Percentiles rank a stretch among this genome's conserved stretches.
phyloP scores from a whole-genome alignment of 2,329 filamentous ascomycete species.

The Spiromastix sp. region DNA sequence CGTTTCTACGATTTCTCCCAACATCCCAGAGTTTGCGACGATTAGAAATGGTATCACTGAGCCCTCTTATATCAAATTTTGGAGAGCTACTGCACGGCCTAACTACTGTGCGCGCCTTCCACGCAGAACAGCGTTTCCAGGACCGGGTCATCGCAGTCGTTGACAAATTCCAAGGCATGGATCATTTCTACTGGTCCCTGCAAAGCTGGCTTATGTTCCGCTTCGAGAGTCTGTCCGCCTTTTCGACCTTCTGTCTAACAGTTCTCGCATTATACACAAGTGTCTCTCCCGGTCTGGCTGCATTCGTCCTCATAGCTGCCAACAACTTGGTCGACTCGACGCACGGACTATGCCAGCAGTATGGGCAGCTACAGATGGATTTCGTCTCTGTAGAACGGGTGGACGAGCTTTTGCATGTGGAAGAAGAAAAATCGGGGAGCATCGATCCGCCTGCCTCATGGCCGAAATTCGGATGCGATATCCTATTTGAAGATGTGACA shows the following conservation, averaged over 20 bases:
- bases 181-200: conserved; percentile 89
- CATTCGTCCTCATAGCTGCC: conserved; percentile 70
- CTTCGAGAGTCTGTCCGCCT: conserved; percentile 61
- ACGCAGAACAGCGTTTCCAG: conserved; percentile 69
- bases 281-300: conserved; percentile 68
- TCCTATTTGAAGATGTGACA: conserved; percentile 66
- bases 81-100: conserved; percentile 77
- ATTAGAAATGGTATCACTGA: conserved; percentile 81
- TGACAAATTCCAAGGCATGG: conserved; percentile 85
- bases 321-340: conserved; percentile 55
- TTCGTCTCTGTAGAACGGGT: conserved; percentile 85
- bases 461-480: conserved; percentile 61
- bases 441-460: conserved; percentile 63
- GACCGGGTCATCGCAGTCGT: conserved; percentile 68
- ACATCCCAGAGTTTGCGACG: conserved; percentile 73
- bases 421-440: conserved; percentile 60
- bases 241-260: conserved; percentile 64
- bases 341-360: conserved; percentile 64
- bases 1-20: conserved; percentile 69
- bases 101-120: conserved; percentile 76
- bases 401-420: conserved; percentile 67
- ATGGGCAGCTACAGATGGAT: conserved; percentile 81
- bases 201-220: conserved; percentile 78
- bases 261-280: conserved; percentile 62
- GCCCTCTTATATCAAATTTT: conserved; percentile 85